Evolutionary conservation across 441 rosid species (phyloP), one percentile per base, ranked within the genome.

Genomic region (Adansonia rubrostipa): DNA sequence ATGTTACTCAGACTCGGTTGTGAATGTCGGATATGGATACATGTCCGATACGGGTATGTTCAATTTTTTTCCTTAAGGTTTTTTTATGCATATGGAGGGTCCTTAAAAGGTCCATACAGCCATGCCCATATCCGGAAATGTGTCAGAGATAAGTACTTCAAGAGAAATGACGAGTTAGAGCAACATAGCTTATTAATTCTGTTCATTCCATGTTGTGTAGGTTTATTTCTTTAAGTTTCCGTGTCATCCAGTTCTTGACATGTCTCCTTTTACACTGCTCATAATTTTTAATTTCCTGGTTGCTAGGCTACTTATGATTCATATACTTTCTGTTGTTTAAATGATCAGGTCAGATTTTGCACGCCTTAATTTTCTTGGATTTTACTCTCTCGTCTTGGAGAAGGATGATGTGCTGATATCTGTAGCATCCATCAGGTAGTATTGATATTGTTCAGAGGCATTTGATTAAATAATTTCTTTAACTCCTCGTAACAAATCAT

Each of bases 361-460:
- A 3, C 94, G 98, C 36, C 85, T 96, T 66, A 87, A 96, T 87
- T 96, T 90, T 82, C 89, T 80, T 58, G 96, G 97, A 77, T 96
- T 96, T 85, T 89, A 89, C 86, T 87, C 98, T 24, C 78, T 88
- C 80, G 94, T 92, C 75, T 86, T 96, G 95, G 98, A 96, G 88
- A 93, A 92, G 81, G 92, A 93, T 74, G 99, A 96, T 69, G 87
- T 88, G 79, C 80, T 96, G 85, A 86, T 96, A 80, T 88, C 98
- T 75, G 98, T 85, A 78, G 99, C 99, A 80, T 93, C 96, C 64
- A 83, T 96, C 92, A 94, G 99, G 99, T 96, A 88, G 53, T 53
- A 64, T 33, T 77, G 66, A 64, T 78, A 45, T 72, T 79, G 56
- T 36, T 40, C 56, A 3, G 53, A 57, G n/a, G 28, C 50, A 14